These are phyloP conservation scores for Davidsoniella neocaledoniae DNA, from an alignment of 2,329 filamentous ascomycete species.

Conservation along the genomic window DNA sequence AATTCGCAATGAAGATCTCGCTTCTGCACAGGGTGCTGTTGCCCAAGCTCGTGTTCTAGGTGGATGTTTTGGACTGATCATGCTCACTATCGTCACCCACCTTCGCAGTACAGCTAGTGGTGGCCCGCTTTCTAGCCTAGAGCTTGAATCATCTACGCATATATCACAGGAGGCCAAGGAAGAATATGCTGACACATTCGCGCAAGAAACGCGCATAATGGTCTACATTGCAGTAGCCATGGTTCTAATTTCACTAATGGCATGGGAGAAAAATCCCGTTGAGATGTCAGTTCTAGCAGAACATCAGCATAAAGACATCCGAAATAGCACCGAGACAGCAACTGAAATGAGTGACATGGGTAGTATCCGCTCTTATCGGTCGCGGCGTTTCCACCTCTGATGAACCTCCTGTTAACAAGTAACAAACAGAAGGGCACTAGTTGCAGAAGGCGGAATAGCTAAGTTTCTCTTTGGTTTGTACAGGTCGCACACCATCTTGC, in stretches of 20 bases:
- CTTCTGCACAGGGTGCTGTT: constrained; percentile 41
- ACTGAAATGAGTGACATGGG: constrained; percentile 22
- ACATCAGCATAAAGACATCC: constrained; percentile 18
- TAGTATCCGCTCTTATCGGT: constrained; percentile 12
- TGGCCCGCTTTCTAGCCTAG: constrained; percentile 23
- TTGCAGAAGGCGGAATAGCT: too few species aligned
- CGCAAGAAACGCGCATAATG: constrained; percentile 30
- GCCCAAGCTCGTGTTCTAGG: constrained; percentile 44
- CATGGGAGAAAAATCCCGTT: constrained; percentile 26
- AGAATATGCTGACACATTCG: constrained; percentile 30
- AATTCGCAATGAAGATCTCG: constrained; percentile 33
- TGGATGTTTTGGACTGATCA: constrained; percentile 39
- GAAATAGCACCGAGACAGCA: constrained; percentile 23
- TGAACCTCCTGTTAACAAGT: neutral
- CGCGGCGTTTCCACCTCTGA: constrained; percentile 6
- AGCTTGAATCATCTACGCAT: constrained; percentile 25
- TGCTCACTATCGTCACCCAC: constrained; percentile 43
- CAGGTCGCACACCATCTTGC: too few species aligned
- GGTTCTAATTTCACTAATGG: constrained; percentile 27
- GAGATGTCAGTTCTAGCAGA: constrained; percentile 20
- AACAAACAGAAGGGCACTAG: too few species aligned
- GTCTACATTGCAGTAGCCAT: constrained; percentile 27
- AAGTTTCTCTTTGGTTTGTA: too few species aligned
- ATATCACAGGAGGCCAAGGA: constrained; percentile 21
- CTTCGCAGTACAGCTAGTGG: constrained; percentile 20